phyloP scores from a whole-genome alignment of 768 basidiomycete species.

The Lactarius evosmus region DNA sequence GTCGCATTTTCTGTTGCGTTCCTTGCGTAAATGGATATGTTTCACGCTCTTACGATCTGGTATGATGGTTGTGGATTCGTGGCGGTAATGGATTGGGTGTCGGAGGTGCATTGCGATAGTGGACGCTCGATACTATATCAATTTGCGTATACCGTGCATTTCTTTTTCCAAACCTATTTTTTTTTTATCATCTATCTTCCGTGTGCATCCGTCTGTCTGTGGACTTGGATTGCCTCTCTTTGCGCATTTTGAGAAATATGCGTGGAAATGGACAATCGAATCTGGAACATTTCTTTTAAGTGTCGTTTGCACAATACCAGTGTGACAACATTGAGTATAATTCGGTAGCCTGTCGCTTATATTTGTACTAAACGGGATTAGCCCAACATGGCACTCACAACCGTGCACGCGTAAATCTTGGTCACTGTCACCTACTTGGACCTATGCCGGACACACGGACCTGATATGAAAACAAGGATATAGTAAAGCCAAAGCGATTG shows the following conservation, averaged over 20 bases:
- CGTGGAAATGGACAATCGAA: neutral
- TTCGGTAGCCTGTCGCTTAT: too few species aligned
- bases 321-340: too few species aligned
- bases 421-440: too few species aligned
- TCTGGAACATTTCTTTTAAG: too few species aligned
- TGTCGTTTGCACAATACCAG: too few species aligned
- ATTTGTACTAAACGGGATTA: too few species aligned
- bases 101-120: neutral
- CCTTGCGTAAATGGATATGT: conserved; percentile 10
- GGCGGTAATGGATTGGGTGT: neutral
- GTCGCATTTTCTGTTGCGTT: conserved; percentile 22
- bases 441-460: too few species aligned
- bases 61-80: neutral
- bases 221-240: neutral
- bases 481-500: too few species aligned
- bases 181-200: neutral
- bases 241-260: too few species aligned
- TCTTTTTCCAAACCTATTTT: neutral
- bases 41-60: neutral
- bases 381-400: too few species aligned
- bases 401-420: too few species aligned
- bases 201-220: neutral
- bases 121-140: conserved; percentile 11
- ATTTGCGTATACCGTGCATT: conserved; percentile 9
- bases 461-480: too few species aligned